phyloP scores from a whole-genome alignment of 2,329 filamentous ascomycete genomes.

The Aureobasidium zeae region DNA sequence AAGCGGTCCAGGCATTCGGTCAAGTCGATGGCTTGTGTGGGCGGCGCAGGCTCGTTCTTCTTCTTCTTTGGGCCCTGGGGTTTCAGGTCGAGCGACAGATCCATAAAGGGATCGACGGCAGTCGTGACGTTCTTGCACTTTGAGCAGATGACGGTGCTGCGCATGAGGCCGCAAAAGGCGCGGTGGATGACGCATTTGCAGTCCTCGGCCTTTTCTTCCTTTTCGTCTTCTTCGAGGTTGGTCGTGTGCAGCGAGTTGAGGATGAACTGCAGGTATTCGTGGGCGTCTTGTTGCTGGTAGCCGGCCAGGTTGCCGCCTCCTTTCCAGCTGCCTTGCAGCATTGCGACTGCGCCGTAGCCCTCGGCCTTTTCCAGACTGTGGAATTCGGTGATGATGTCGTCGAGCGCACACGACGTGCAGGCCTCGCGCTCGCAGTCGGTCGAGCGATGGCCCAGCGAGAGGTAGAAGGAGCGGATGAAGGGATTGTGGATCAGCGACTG shows the following conservation, averaged over 20 bases:
- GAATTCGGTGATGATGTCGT: constrained; percentile 55
- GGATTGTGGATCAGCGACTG: constrained; percentile 93
- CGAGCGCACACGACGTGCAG: constrained; percentile 52
- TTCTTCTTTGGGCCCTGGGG: constrained; percentile 49
- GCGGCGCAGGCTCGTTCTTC: constrained; percentile 22
- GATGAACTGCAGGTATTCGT: constrained; percentile 94
- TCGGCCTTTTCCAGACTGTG: constrained; percentile 69
- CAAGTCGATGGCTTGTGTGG: constrained; percentile 32
- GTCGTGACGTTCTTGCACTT: constrained; percentile 75
- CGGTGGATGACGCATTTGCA: constrained; percentile 92
- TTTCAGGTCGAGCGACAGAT: constrained; percentile 81
- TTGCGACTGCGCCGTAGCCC: constrained; percentile 81
- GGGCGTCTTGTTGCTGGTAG: constrained; percentile 91
- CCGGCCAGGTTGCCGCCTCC: constrained; percentile 61
- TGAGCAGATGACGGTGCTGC: constrained; percentile 83
- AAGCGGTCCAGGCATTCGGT: constrained; percentile 72
- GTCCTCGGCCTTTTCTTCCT: constrained; percentile 26
- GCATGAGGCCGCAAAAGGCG: constrained; percentile 86
- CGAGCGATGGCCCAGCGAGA: constrained; percentile 78
- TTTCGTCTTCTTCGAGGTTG: constrained; percentile 47
- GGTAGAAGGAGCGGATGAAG: constrained; percentile 80
- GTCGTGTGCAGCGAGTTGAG: constrained; percentile 79
- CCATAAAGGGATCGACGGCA: constrained; percentile 80
- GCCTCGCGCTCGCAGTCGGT: constrained; percentile 56
- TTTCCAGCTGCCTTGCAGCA: constrained; percentile 84